Evolutionary conservation across 164 flowering plant genomes (phyloP), one percentile per base, ranked within the genome.

Genomic region (Vitis rupestris): DNA sequence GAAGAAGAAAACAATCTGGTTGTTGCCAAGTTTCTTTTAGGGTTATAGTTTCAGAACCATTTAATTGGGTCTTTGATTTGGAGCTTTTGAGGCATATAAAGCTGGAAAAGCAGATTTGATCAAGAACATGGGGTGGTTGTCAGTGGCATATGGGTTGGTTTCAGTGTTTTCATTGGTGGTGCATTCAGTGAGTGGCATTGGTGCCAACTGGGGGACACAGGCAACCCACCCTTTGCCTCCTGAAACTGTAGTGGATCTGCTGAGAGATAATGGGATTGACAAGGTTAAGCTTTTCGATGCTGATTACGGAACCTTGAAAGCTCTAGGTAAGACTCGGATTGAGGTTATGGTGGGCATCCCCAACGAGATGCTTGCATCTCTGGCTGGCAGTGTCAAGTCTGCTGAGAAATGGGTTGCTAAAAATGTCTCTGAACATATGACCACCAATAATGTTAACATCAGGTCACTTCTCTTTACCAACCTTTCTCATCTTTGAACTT

Each of bases 331-430:
- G 67, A 57, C 89, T 56, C 80, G 79, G 72, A 81, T 95, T 73
- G 92, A 95, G 74, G 97, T 95, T 48, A 95, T 95, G 98, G 97
- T 95, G 37, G 99, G 98, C 2, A 95, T 95, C 30, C 99, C 99
- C 6, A 95, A 95, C 65, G 98, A 95, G 73, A 82, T 90, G 97
- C 88, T 95, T 31, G 48, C 73, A 0, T 64, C 86, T 63, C 48
- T 91, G 11, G 97, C 98, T 15, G 27, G 14, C 30, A 87, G 90
- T 74, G 12, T 85, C 16, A 89, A 87, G 75, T 92, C 94, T 61
- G 99, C 98, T 72, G 93, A 93, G 72, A 84, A 78, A 66, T 95
- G 99, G 99, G 99, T 95, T 54, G 11, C 87, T 17, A 70, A 86
- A 53, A 95, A 95, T 82, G 92, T 95, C n/a, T 84, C 98, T 30